Conservation (phyloP, 1,284 basidiomycete genomes). For the Psilocybe mexicana region DNA sequence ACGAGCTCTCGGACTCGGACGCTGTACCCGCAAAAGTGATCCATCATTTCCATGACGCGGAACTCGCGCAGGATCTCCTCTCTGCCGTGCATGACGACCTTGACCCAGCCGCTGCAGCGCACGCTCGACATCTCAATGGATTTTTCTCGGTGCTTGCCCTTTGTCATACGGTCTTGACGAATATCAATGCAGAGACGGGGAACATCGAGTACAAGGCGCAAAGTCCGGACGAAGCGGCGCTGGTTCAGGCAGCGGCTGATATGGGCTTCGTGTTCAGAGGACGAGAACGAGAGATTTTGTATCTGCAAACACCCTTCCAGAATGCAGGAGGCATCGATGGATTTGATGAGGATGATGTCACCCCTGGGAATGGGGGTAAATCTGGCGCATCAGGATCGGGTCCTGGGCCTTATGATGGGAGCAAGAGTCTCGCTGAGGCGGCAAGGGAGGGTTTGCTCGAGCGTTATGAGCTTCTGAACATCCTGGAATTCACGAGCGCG, state of each 20-base stretch:
- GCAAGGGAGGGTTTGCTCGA: conserved; percentile 43
- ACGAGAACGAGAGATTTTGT: conserved; percentile 78
- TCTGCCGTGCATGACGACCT: conserved; percentile 38
- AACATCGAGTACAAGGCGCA: conserved; percentile 94
- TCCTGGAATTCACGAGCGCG: conserved; percentile 93
- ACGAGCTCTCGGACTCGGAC: conserved; percentile 1
- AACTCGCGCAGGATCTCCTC: conserved; percentile 39
- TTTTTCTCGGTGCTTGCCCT: conserved; percentile 95
- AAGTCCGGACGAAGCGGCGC: conserved; percentile 94
- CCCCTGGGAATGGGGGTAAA: not conserved
- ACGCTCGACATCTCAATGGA: conserved; percentile 76
- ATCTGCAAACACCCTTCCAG: conserved; percentile 82
- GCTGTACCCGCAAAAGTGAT: conserved; percentile 37
- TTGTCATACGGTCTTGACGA: conserved; percentile 94
- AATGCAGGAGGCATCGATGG: conserved; percentile 31
- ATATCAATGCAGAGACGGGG: conserved; percentile 67
- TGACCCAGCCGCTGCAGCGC: conserved; percentile 57
- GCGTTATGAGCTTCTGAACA: conserved; percentile 89
- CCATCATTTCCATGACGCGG: conserved; percentile 58
- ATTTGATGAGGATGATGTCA: conserved; percentile 6
- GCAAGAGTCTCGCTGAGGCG: conserved; percentile 7
- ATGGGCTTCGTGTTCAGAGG: conserved; percentile 93
- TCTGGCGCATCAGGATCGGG: conserved; percentile 12
- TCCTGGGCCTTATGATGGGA: not conserved
- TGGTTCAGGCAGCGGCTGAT: conserved; percentile 98